Conservation (phyloP, 176 grass and related monocot genomes). For the Oryza officinalis region DNA sequence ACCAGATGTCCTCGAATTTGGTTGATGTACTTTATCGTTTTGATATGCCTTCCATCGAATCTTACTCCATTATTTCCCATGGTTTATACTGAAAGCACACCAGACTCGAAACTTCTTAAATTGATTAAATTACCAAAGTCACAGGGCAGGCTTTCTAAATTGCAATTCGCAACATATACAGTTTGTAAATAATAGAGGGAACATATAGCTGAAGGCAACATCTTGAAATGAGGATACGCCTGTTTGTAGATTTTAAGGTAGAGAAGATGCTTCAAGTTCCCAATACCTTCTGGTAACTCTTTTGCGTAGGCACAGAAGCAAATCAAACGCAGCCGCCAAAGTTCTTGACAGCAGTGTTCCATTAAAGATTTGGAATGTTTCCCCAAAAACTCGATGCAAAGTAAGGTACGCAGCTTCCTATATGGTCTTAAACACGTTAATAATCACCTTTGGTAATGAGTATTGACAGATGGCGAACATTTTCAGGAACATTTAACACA, state of each 20-base stretch:
- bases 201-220: not conserved
- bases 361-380: not conserved
- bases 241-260: not conserved
- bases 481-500: not conserved
- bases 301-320: rapidly evolving
- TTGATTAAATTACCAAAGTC: not conserved
- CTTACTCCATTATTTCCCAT: too few relatives aligned
- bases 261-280: not conserved
- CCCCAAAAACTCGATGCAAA: not conserved
- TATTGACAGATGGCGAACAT: not conserved
- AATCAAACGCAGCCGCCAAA: not conserved
- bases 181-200: conserved; percentile 2
- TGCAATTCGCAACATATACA: not conserved
- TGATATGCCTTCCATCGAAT: too few relatives aligned
- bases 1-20: too few relatives aligned
- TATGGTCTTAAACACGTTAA: not conserved
- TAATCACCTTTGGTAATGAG: rapidly evolving
- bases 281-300: not conserved
- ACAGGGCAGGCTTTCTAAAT: not conserved
- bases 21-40: not conserved
- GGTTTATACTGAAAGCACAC: rapidly evolving
- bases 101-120: not conserved
- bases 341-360: not conserved
- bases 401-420: not conserved
- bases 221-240: too few relatives aligned